A percentile compares a stretch with the other conserved stretches of the same genome.
phyloP scores from a whole-genome alignment of 2,329 filamentous ascomycete species.

The Clonostachys chloroleuca region DNA sequence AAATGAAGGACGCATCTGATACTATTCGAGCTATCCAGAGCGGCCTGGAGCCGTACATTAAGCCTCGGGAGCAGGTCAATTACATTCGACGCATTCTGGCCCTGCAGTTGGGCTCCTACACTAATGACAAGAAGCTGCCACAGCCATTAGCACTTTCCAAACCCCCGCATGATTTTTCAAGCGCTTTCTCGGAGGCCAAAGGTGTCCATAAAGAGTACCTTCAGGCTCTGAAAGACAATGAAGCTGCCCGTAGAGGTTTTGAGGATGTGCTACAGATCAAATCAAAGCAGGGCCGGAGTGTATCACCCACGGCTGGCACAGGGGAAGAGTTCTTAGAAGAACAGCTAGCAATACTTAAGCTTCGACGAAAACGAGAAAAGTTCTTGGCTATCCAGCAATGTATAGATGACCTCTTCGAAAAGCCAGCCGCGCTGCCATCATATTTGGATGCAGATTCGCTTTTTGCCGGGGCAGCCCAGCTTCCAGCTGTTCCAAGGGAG shows the following conservation, averaged over 20 bases:
- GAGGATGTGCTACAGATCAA: conserved; percentile 7
- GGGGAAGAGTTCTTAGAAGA: conserved; percentile 30
- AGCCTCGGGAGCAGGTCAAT: conserved; percentile 50
- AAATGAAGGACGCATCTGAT: conserved; percentile 25
- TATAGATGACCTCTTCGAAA: conserved; percentile 43
- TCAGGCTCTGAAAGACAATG: conserved; percentile 45
- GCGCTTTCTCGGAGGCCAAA: conserved; percentile 27
- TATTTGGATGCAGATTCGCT: conserved; percentile 46
- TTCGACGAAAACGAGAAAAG: conserved; percentile 46
- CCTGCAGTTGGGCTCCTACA: conserved; percentile 44
- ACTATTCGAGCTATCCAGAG: conserved; percentile 28
- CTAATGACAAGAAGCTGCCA: conserved; percentile 33
- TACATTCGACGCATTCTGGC: conserved; percentile 52
- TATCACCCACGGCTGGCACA: not conserved
- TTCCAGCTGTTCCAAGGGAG: conserved; percentile 47
- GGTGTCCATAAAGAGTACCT: conserved; percentile 52
- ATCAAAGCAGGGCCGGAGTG: not conserved
- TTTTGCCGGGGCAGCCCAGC: conserved; percentile 33
- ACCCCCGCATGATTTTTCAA: conserved; percentile 22
- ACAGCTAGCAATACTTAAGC: conserved; percentile 44
- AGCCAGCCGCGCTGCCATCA: conserved; percentile 43
- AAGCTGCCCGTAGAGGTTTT: conserved; percentile 1
- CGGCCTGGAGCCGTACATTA: conserved; percentile 47
- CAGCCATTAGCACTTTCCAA: conserved; percentile 45
- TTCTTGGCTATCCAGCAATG: conserved; percentile 45